A percentile compares a stretch with the other conserved stretches of the same genome.
phyloP scores from a whole-genome alignment of 805 yeast species.

The Candida stauntonica region DNA sequence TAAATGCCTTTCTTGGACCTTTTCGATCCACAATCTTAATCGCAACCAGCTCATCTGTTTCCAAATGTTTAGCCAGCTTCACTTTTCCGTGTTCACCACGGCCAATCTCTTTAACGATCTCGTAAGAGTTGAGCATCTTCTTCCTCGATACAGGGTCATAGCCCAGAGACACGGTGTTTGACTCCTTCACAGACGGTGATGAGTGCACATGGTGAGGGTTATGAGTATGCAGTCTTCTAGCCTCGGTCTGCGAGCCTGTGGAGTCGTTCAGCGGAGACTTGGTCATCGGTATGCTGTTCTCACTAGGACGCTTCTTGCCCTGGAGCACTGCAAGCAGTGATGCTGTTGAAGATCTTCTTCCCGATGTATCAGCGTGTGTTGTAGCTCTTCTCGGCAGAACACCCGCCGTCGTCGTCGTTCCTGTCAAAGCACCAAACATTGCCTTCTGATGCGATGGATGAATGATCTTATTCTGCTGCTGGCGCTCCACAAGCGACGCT shows the following conservation, averaged over 20 bases:
- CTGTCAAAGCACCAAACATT: no score
- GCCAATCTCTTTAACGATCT: constrained; percentile 82
- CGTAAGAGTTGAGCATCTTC: constrained; percentile 83
- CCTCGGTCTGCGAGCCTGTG: not conserved
- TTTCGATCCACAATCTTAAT: constrained; percentile 86
- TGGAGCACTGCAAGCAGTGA: constrained; percentile 16
- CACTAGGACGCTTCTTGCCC: constrained; percentile 9
- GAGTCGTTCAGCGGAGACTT: constrained; percentile 16
- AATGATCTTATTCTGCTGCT: constrained; percentile 36
- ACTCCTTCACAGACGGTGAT: constrained; percentile 64
- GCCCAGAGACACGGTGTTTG: constrained; percentile 71
- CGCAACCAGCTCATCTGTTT: constrained; percentile 70
- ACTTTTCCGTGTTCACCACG: constrained; percentile 99
- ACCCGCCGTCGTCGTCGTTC: no score
- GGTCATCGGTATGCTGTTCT: constrained; percentile 10
- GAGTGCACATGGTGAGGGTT: constrained; percentile 27
- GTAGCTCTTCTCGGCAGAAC: not conserved
- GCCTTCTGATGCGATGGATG: constrained; percentile 39
- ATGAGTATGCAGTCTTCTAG: constrained; percentile 23
- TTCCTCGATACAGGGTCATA: constrained; percentile 84
- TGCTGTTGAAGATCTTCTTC: constrained; percentile 17
- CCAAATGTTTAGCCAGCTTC: constrained; percentile 75
- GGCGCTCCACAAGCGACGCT: constrained; percentile 36
- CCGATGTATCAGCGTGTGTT: constrained; percentile 1
- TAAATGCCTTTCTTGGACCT: constrained; percentile 36